These are phyloP conservation scores for Cordyceps pruinosa DNA, from an alignment of 2,329 filamentous ascomycete species.

Conservation along the genomic window DNA sequence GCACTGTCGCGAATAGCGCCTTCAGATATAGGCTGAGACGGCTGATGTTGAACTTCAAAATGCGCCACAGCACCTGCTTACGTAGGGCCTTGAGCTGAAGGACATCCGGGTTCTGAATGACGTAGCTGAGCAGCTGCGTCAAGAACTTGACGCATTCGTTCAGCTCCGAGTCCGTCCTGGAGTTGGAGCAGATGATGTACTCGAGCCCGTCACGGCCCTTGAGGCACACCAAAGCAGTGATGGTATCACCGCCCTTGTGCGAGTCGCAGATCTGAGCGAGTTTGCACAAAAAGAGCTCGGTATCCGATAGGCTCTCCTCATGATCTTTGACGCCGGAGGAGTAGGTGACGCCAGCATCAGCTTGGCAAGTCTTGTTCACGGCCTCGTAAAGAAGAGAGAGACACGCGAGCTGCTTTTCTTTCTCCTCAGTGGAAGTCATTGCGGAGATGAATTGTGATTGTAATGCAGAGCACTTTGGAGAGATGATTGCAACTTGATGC, in stretches of 20 bases:
- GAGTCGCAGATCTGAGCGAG: constrained; percentile 16
- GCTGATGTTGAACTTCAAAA: background rate
- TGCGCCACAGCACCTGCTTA: constrained; percentile 9
- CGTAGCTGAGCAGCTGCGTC: background rate
- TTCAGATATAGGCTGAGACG: background rate
- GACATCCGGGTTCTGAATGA: constrained; percentile 5
- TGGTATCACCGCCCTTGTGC: constrained; percentile 8
- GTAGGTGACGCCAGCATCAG: background rate
- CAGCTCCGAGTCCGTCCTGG: constrained; percentile 7
- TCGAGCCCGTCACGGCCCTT: background rate
- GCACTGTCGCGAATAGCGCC: background rate
- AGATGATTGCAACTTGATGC: no score
- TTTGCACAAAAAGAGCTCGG: constrained; percentile 13
- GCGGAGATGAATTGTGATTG: no score
- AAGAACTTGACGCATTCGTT: background rate
- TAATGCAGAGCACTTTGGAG: no score
- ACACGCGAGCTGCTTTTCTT: background rate
- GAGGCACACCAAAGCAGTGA: constrained; percentile 11
- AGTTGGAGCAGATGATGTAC: constrained; percentile 15
- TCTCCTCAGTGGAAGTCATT: background rate
- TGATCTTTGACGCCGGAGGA: background rate
- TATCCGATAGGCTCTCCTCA: background rate
- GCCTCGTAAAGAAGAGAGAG: background rate
- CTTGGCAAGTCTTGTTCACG: background rate
- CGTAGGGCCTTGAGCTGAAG: background rate